Evolutionary conservation across 352 stramenopile species (phyloP), one percentile per base, ranked within the genome.

Genomic region (Phytophthora pisi): DNA sequence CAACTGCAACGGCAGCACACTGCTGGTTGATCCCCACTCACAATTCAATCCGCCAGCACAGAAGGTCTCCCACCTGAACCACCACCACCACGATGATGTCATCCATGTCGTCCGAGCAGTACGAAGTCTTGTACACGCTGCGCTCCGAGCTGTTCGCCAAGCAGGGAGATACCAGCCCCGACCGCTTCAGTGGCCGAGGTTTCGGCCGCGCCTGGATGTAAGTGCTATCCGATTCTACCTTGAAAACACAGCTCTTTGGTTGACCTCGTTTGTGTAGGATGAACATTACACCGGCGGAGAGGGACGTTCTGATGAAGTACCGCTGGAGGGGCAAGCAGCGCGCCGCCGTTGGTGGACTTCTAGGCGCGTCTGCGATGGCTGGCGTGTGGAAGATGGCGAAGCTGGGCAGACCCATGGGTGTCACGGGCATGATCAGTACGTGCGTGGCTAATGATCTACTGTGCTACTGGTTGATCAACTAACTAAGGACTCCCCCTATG

Each of bases 241-340:
- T 40, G 1, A 10, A 40, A 16, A 11, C 34, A 11, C 15, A 1
- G 10, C 38, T 45, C 5, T 18, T 45, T 45, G 16, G 7, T 18
- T 45, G 15, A 45, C 5, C 38, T 45, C 11, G 7, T 18, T 20
- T 45, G 38, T 45, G 38, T 18, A 45, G 38, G 38, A 45, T 6
- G 38, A 6, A 45, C 38, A 7, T 18, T 15, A 45, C 62, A 4
- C 62, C 62, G 24, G 62, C 46, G 26, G 62, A 69, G 49, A 56
- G 50, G 23, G 63, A 70, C 30, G 55, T 70, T 8, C 56, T 70
- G 54, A 36, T 51, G 5, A 64, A 54, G 23, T 70, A 64, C 40
- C 45, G n/a, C 7, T 40, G 50, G 36, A 53, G 60, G 42, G 55
- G 62, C n/a, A 63, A 64, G n/a, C 55, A 28, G 36, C 47, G 50